These are phyloP conservation scores for Ambrosiella xylebori DNA, from an alignment of 2,329 filamentous ascomycete species.

Conservation along the genomic window DNA sequence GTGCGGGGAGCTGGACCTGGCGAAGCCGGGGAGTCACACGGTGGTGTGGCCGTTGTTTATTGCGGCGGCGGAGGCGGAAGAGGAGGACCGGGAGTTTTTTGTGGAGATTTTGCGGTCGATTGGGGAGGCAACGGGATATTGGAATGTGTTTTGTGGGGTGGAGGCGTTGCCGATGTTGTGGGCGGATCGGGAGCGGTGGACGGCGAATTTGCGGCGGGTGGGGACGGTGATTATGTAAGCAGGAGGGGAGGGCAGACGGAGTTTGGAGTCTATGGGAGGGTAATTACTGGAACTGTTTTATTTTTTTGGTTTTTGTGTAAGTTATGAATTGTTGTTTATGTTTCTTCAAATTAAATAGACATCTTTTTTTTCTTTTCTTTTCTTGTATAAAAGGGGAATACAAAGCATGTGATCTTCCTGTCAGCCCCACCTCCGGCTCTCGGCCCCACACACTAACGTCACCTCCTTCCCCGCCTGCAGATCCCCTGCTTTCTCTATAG, in stretches of 20 bases:
- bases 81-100: conserved; percentile 1
- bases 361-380: no score
- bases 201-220: not conserved
- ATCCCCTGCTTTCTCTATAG: no score
- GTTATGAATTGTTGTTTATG: no score
- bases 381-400: no score
- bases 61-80: conserved; percentile 2
- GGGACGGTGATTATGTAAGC: conserved; percentile 4
- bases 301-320: no score
- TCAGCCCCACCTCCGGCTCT: no score
- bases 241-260: not conserved
- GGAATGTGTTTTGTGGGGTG: not conserved
- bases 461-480: no score
- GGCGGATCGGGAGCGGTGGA: not conserved
- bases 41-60: conserved; percentile 4
- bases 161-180: not conserved
- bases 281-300: no score
- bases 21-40: not conserved
- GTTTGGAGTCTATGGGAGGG: no score
- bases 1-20: not conserved
- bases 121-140: conserved; percentile 1
- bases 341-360: no score
- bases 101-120: not conserved
- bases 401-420: no score
- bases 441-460: no score